Evolutionary conservation across 345 rosid genomes (phyloP).

Genomic region (Aquilaria sinensis): DNA sequence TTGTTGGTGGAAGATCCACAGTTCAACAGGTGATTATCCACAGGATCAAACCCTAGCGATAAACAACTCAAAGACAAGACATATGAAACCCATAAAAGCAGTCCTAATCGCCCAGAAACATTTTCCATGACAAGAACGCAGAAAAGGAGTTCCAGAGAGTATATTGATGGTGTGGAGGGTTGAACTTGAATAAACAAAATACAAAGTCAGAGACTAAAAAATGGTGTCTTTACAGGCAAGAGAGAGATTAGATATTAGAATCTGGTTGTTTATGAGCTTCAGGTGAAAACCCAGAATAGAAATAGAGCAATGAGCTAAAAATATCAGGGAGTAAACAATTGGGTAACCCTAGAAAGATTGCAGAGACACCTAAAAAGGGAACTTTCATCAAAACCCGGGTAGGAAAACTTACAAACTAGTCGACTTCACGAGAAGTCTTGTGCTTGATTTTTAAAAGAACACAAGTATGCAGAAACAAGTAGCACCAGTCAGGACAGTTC

Average conservation of each 20-base stretch:
- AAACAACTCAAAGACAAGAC: conserved; percentile 19
- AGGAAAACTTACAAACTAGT: background rate
- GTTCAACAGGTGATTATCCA: conserved; percentile 47
- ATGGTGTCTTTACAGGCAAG: too few relatives aligned
- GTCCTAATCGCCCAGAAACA: conserved; percentile 2
- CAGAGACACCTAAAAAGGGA: too few relatives aligned
- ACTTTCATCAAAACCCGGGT: too few relatives aligned
- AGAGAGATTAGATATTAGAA: too few relatives aligned
- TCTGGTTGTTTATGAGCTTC: too few relatives aligned
- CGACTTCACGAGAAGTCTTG: background rate
- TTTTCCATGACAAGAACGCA: conserved; percentile 25
- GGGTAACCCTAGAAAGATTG: too few relatives aligned
- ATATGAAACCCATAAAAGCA: conserved; percentile 24
- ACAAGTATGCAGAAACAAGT: background rate
- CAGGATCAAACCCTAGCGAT: conserved; percentile 43
- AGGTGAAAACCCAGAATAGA: background rate
- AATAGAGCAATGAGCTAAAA: background rate
- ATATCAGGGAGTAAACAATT: too few relatives aligned
- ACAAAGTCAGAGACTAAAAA: too few relatives aligned
- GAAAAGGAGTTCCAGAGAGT: background rate
- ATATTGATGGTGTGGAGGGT: too few relatives aligned
- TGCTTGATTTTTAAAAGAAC: background rate
- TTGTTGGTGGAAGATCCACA: conserved; percentile 59
- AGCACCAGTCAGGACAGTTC: background rate
- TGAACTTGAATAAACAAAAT: too few relatives aligned